phyloP scores from a whole-genome alignment of 768 basidiomycete genomes.

The Kwoniella botswanensis region DNA sequence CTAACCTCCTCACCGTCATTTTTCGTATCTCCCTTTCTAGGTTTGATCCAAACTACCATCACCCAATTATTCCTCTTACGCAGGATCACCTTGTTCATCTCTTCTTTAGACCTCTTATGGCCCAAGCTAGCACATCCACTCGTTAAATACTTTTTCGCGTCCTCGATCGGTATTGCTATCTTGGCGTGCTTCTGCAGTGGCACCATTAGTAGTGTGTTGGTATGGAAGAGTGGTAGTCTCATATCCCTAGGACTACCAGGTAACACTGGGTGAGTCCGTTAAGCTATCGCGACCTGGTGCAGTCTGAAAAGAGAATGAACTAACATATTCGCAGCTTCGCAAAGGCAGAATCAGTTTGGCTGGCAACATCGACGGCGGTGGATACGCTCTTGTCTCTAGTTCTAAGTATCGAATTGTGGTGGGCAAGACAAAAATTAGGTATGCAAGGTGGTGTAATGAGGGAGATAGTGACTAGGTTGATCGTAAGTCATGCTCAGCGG shows the following conservation, averaged over 20 bases:
- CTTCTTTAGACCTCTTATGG: constrained; percentile 36
- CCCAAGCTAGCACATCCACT: constrained; percentile 25
- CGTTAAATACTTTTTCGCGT: constrained; percentile 19
- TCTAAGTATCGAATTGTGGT: constrained; percentile 40
- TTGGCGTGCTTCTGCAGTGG: constrained; percentile 14
- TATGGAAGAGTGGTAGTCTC: constrained; percentile 24
- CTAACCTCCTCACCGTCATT: constrained; percentile 28
- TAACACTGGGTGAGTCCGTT: not conserved
- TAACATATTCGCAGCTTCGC: constrained; percentile 15
- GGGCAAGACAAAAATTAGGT: constrained; percentile 39
- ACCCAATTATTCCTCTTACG: constrained; percentile 45
- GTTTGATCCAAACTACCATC: constrained; percentile 35
- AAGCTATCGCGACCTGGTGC: not conserved
- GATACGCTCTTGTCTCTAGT: constrained; percentile 32
- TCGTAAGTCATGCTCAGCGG: constrained; percentile 27
- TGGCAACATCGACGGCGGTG: constrained; percentile 28
- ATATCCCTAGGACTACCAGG: not conserved
- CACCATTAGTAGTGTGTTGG: not conserved
- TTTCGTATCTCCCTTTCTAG: constrained; percentile 45
- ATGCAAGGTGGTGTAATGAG: constrained; percentile 33
- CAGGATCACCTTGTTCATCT: constrained; percentile 36
- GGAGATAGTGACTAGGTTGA: constrained; percentile 36
- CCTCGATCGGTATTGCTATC: constrained; percentile 16
- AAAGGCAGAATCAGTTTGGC: constrained; percentile 22
- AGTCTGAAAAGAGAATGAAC: not conserved